phyloP scores from a whole-genome alignment of 2,329 filamentous ascomycete species.

The Emmonsia crescens region DNA sequence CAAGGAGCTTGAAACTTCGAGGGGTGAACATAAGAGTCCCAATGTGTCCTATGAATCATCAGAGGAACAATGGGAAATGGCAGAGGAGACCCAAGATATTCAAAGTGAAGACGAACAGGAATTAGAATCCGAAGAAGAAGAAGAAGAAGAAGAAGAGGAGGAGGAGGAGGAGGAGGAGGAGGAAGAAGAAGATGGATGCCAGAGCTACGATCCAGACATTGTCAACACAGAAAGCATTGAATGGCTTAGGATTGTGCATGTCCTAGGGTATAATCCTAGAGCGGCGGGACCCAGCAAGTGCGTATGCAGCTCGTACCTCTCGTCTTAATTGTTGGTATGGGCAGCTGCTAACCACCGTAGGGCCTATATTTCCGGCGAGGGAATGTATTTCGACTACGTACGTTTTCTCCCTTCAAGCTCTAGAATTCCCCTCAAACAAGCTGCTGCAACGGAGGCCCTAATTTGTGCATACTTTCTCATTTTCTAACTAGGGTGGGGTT shows the following conservation, averaged over 20 bases:
- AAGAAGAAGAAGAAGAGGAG: background rate
- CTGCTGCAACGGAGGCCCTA: background rate
- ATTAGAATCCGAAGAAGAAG: background rate
- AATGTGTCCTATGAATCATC: no score
- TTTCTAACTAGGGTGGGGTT: background rate
- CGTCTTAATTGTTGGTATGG: background rate
- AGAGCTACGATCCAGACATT: conserved; percentile 3
- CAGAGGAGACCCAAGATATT: background rate
- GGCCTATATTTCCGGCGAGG: background rate
- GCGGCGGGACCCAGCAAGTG: background rate
- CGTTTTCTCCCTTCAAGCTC: background rate
- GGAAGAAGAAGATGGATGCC: background rate
- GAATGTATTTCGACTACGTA: background rate
- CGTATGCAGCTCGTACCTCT: background rate
- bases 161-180: background rate
- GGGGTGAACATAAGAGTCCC: no score
- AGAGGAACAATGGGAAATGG: background rate
- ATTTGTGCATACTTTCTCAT: background rate
- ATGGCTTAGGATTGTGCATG: background rate
- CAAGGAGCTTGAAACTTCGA: background rate
- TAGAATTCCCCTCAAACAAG: background rate
- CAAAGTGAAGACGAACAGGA: background rate
- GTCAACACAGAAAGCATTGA: background rate
- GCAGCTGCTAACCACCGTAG: background rate
- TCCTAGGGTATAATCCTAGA: background rate